phyloP scores from a whole-genome alignment of 2,329 filamentous ascomycete species.

The Botrytis hyacinthi region DNA sequence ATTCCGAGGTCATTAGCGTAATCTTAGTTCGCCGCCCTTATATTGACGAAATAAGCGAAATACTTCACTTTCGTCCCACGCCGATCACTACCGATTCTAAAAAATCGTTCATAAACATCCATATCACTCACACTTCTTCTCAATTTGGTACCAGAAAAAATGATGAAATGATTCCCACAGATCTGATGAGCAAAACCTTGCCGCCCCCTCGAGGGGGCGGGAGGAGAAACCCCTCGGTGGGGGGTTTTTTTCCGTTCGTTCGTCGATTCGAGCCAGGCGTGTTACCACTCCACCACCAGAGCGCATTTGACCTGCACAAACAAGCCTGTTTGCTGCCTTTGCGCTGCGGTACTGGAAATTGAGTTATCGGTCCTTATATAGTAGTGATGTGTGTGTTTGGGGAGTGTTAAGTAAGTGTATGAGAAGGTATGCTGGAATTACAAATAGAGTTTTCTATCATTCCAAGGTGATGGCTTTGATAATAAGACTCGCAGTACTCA shows the following conservation, averaged over 20 bases:
- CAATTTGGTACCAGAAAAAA: not conserved
- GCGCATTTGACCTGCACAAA: conserved; percentile 1
- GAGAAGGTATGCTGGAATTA: too few species aligned
- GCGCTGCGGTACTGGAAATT: not conserved
- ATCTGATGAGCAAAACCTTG: not conserved
- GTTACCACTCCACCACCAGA: not conserved
- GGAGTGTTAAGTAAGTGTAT: too few species aligned
- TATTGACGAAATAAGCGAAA: not conserved
- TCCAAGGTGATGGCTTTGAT: not conserved
- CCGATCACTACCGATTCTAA: not conserved
- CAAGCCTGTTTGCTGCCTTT: not conserved
- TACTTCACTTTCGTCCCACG: not conserved
- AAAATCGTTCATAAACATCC: not conserved
- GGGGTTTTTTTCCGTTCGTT: not conserved
- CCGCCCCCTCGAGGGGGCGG: not conserved
- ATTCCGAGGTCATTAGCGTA: not conserved
- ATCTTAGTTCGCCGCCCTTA: not conserved
- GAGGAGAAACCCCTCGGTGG: not conserved
- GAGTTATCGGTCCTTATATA: not conserved
- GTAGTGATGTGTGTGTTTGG: not conserved
- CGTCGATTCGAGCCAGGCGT: not conserved
- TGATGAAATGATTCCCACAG: not conserved
- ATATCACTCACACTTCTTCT: not conserved
- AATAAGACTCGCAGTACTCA: not conserved
- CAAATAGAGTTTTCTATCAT: not conserved